phyloP scores from a whole-genome alignment of 306 rosid species.

The Trifolium fragiferum region DNA sequence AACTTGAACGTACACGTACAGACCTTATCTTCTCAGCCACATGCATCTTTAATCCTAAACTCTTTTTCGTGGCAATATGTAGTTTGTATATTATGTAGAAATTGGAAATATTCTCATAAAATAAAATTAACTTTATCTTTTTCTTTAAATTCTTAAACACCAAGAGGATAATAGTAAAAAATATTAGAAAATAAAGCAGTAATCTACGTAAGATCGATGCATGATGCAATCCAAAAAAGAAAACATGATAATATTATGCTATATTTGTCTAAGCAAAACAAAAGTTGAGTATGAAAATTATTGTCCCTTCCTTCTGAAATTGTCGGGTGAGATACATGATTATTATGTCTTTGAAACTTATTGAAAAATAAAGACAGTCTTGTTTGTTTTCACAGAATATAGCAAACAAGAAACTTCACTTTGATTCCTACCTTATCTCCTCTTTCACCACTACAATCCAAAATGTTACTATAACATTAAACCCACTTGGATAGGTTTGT shows the following conservation, averaged over 20 bases:
- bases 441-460: background rate
- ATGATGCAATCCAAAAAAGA: background rate
- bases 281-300: constrained; percentile 21
- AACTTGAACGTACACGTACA: constrained; percentile 2
- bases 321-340: constrained; percentile 41
- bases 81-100: background rate
- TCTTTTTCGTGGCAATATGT: background rate
- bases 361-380: constrained; percentile 22
- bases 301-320: constrained; percentile 44
- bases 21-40: constrained; percentile 48
- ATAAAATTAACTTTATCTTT: background rate
- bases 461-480: too few relatives aligned
- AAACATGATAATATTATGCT: constrained; percentile 2
- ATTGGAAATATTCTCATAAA: background rate
- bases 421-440: constrained; percentile 41
- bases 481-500: too few relatives aligned
- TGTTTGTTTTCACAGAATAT: constrained; percentile 47
- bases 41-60: background rate
- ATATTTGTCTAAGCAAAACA: constrained; percentile 38
- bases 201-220: background rate
- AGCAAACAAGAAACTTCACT: constrained; percentile 44
- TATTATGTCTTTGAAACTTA: constrained; percentile 47
- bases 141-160: too few relatives aligned
- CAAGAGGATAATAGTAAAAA: too few relatives aligned
- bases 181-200: background rate